Evolutionary conservation across 208 protist species (phyloP).

Genomic region (Phytomonas sp.): DNA sequence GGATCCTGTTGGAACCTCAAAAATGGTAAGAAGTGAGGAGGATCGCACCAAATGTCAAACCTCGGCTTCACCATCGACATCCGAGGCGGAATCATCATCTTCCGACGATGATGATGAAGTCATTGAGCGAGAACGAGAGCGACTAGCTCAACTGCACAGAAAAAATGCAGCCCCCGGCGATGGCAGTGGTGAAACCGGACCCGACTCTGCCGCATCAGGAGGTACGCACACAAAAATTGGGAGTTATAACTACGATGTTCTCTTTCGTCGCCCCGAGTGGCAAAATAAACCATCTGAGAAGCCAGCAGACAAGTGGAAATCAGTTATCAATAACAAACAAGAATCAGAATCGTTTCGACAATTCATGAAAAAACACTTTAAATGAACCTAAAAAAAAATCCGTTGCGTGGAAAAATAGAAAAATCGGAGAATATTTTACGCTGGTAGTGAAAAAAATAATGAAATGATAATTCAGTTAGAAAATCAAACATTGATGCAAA

Average conservation of each 20-base stretch:
- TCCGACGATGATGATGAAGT: constrained; percentile 33
- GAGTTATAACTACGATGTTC: constrained; percentile 56
- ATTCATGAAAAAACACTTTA: constrained; percentile 69
- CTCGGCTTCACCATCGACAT: constrained; percentile 16
- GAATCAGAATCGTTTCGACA: constrained; percentile 32
- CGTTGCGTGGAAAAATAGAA: not conserved
- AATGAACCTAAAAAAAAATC: constrained; percentile 17
- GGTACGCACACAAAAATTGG: constrained; percentile 10
- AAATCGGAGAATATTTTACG: not conserved
- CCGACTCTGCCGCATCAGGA: constrained; percentile 1
- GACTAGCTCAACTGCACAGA: constrained; percentile 37
- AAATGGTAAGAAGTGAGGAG: too few species aligned
- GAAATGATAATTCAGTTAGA: not conserved
- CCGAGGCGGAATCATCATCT: constrained; percentile 12
- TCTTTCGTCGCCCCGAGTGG: constrained; percentile 54
- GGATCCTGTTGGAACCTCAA: not conserved
- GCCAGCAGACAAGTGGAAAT: constrained; percentile 40
- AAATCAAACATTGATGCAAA: constrained; percentile 4
- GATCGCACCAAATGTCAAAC: constrained; percentile 6
- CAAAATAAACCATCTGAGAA: constrained; percentile 17
- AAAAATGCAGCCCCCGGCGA: constrained; percentile 3
- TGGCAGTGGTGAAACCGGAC: constrained; percentile 2
- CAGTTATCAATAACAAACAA: constrained; percentile 45
- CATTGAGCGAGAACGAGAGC: constrained; percentile 37
- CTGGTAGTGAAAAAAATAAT: constrained; percentile 3